Percentiles rank a stretch among this genome's conserved stretches.
These are phyloP conservation scores for Glonium stellatum DNA, from an alignment of 495 filamentous ascomycete species.

Conservation along the genomic window DNA sequence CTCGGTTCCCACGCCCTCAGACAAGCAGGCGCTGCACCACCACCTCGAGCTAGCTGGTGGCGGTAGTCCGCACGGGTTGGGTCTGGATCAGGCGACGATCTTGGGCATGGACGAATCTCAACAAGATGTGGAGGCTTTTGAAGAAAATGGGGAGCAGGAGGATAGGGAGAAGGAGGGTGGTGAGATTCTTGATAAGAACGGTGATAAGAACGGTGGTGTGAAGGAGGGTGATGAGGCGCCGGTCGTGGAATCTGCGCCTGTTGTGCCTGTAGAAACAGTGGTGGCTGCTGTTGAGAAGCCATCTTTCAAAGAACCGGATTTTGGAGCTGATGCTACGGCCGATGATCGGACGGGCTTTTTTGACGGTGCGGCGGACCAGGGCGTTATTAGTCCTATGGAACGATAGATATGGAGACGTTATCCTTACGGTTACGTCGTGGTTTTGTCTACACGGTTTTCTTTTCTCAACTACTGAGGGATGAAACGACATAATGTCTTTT, in stretches of 20 bases:
- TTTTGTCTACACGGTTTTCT: too few species aligned
- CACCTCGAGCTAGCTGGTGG: neutral
- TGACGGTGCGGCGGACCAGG: neutral
- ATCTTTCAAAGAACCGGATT: neutral
- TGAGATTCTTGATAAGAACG: too few species aligned
- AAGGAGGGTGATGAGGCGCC: neutral
- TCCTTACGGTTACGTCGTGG: neutral
- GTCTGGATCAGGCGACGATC: neutral
- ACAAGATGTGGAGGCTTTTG: neutral
- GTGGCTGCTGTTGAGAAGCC: neutral
- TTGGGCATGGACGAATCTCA: neutral
- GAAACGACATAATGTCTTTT: too few species aligned
- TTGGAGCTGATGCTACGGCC: neutral
- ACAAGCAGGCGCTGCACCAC: neutral
- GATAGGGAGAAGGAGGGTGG: too few species aligned
- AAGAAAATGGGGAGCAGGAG: neutral
- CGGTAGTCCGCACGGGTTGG: neutral
- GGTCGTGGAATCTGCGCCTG: neutral
- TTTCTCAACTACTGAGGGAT: too few species aligned
- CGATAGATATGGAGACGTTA: neutral
- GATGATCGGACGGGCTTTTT: neutral
- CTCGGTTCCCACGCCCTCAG: slow-evolving; percentile 6
- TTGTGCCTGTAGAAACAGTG: neutral
- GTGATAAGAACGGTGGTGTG: too few species aligned
- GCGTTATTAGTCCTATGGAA: neutral